These are phyloP conservation scores for Amanita muscaria DNA, from an alignment of 768 basidiomycete genomes.

Conservation along the genomic window DNA sequence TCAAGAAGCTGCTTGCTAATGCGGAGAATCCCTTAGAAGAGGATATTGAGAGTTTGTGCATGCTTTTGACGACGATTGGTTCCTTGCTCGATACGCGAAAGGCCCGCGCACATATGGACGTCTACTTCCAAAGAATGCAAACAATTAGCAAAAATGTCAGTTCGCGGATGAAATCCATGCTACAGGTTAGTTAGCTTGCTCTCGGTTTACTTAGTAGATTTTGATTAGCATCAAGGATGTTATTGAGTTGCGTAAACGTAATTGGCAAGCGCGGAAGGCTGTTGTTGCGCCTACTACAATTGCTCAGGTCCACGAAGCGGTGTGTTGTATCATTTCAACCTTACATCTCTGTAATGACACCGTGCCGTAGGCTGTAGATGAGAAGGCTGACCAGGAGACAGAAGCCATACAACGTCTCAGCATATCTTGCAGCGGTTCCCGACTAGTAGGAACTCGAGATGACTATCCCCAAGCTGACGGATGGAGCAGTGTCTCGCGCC, in stretches of 20 bases:
- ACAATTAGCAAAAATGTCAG: conserved; percentile 72
- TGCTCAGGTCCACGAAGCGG: conserved; percentile 80
- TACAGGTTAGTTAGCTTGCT: conserved; percentile 56
- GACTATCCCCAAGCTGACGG: conserved; percentile 64
- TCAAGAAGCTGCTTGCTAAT: conserved; percentile 90
- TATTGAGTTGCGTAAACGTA: conserved; percentile 76
- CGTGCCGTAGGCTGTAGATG: conserved; percentile 65
- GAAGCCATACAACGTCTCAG: conserved; percentile 52
- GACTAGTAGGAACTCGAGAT: conserved; percentile 69
- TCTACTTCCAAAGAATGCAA: conserved; percentile 89
- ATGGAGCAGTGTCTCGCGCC: conserved; percentile 58
- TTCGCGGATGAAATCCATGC: conserved; percentile 90
- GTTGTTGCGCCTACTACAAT: conserved; percentile 80
- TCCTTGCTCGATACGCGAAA: conserved; percentile 71
- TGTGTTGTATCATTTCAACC: conserved; percentile 30
- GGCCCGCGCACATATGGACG: conserved; percentile 79
- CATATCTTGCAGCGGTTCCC: conserved; percentile 88
- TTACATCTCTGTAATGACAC: background rate
- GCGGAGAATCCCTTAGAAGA: conserved; percentile 95
- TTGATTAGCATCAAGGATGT: conserved; percentile 54
- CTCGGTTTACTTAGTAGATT: conserved; percentile 2
- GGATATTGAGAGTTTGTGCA: conserved; percentile 94
- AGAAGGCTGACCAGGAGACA: conserved; percentile 60
- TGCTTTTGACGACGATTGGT: conserved; percentile 86
- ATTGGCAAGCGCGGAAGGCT: conserved; percentile 68